Evolutionary conservation across 2,329 filamentous ascomycete species (phyloP).

Genomic region (Colletotrichum echinochloae): DNA sequence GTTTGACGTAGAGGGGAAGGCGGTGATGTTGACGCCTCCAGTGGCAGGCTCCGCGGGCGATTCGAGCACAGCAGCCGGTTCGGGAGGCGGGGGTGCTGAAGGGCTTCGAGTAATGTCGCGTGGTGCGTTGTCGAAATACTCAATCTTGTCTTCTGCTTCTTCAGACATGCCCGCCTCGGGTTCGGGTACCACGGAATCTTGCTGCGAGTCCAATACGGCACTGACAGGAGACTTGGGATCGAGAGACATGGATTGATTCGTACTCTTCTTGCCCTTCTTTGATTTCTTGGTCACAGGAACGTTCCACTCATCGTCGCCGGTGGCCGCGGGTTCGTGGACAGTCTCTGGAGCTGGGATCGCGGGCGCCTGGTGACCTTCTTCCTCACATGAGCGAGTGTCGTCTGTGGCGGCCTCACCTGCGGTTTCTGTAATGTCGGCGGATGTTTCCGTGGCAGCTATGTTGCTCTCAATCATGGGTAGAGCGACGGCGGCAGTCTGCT

Average conservation of each 20-base stretch:
- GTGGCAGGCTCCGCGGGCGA: conserved; percentile 1
- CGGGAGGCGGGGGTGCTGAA: conserved; percentile 14
- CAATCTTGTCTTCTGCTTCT: conserved; percentile 1
- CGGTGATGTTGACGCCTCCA: not conserved
- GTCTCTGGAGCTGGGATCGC: not conserved
- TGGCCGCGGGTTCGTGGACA: not conserved
- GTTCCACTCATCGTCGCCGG: conserved; percentile 34
- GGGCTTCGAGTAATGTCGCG: conserved; percentile 17
- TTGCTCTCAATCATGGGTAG: not conserved
- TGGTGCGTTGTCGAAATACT: conserved; percentile 20
- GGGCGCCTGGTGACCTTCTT: conserved; percentile 43
- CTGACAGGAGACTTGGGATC: not conserved
- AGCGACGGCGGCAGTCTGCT: conserved; percentile 1
- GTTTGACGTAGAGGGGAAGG: conserved; percentile 37
- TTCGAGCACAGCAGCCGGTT: conserved; percentile 7
- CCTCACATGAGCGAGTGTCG: conserved; percentile 19
- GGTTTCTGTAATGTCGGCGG: conserved; percentile 6
- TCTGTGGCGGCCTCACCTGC: not conserved
- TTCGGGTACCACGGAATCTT: not conserved
- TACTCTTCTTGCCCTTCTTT: conserved; percentile 48
- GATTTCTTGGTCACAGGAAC: conserved; percentile 34
- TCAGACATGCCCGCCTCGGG: not conserved
- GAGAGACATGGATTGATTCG: conserved; percentile 41
- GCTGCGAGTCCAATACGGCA: not conserved
- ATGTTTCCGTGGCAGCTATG: not conserved